Evolutionary conservation across 345 rosid genomes (phyloP), one percentile per base, ranked within the genome.

Genomic region (Alliaria petiolata): DNA sequence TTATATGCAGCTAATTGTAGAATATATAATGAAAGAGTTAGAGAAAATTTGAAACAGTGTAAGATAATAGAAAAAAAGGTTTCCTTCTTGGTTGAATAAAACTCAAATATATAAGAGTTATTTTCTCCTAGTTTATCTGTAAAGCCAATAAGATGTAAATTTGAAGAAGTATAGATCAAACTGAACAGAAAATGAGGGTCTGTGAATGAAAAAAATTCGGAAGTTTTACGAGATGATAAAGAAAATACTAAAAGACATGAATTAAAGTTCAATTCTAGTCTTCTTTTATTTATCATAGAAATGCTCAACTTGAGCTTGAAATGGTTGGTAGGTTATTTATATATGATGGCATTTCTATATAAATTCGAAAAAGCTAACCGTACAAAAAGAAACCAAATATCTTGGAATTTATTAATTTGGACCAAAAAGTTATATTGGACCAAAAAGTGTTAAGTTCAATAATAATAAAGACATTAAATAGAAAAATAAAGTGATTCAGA

Each of bases 381-480:
- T 39, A 70, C 61, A 50, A 51, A 71, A 52, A 71, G 62, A 51
- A 62, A 51, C 62, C 53, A 71, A 71, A 31, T 61, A 62, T 71
- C 54, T 16, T 52, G 62, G 19, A 30, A 31, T 71, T 51, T n/a
- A 40, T 71, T 51, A 71, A 39, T 25, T 40, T 51, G 61, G 26
- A 51, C 44, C n/a, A n/a, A n/a, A n/a, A n/a, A n/a, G 43, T 50
- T 71, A 50, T 39, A 60, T 61, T 51, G 53, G 69, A 71, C 75
- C 68, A 52, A 52, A 69, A 71, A 71, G 76, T 2, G 60, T 62
- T n/a, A 40, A 71, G 43, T 36, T 25, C 51, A 58, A 38, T 49
- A 7, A 47, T 26, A 38, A 28, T 1, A 22, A 33, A 69, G n/a
- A 34, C 43, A 43, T 67, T 54, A 57, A 50, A 22, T 33, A 45